Conservation (phyloP, 2,329 filamentous ascomycete genomes). For the Lanzia echinophila region DNA sequence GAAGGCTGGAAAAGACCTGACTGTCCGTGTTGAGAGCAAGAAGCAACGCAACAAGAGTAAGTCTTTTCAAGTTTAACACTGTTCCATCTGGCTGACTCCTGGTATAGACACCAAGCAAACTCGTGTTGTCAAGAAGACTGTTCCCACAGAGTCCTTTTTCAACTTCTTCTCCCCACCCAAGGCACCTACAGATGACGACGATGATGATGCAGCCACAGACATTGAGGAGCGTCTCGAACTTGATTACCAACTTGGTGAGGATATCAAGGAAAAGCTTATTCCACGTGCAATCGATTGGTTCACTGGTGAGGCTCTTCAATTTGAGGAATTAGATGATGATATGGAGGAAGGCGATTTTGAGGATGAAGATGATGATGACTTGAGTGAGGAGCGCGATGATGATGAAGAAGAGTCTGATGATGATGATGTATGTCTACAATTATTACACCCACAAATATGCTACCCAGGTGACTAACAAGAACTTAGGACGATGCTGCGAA, state of each 20-base stretch:
- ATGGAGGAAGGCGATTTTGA: slow-evolving; percentile 76
- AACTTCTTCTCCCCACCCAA: slow-evolving; percentile 92
- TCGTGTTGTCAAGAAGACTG: slow-evolving; percentile 97
- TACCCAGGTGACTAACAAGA: slow-evolving; percentile 19
- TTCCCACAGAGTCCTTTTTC: slow-evolving; percentile 94
- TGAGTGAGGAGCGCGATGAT: slow-evolving; percentile 67
- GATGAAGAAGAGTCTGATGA: slow-evolving; percentile 78
- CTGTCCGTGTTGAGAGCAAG: slow-evolving; percentile 93
- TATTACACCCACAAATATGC: slow-evolving; percentile 6
- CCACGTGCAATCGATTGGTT: slow-evolving; percentile 99
- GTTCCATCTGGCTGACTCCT: neutral
- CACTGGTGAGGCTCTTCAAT: slow-evolving; percentile 94
- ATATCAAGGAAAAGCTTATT: slow-evolving; percentile 99
- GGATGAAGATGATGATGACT: slow-evolving; percentile 80
- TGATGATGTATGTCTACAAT: slow-evolving; percentile 54
- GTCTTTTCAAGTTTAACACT: slow-evolving; percentile 25
- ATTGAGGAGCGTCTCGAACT: slow-evolving; percentile 97
- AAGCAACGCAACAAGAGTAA: slow-evolving; percentile 99
- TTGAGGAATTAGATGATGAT: slow-evolving; percentile 85
- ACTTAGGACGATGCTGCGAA: slow-evolving; percentile 77
- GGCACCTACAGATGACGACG: slow-evolving; percentile 66
- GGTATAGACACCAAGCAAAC: slow-evolving; percentile 92
- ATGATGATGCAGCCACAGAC: slow-evolving; percentile 71
- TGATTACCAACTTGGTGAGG: slow-evolving; percentile 97
- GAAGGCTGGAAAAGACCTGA: slow-evolving; percentile 89